Conservation (phyloP, 352 stramenopile genomes). For the Globisporangium mamillatum region DNA sequence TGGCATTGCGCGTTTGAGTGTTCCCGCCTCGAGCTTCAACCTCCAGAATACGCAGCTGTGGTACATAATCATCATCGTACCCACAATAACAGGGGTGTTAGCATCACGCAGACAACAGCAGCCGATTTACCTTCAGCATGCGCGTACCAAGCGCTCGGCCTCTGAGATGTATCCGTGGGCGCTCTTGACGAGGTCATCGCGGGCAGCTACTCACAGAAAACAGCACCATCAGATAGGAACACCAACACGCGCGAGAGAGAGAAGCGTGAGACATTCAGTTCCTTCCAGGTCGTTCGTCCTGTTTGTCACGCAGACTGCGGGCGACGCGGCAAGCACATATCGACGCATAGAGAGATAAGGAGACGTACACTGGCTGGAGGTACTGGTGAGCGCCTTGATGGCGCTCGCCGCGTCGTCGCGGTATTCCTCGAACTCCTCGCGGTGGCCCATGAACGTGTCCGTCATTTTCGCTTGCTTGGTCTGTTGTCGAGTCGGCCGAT, state of each 20-base stretch:
- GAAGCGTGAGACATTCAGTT: not conserved
- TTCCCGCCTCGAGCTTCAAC: conserved; percentile 73
- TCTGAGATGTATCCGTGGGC: conserved; percentile 66
- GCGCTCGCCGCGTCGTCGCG: conserved; percentile 66
- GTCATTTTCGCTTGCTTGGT: conserved; percentile 40
- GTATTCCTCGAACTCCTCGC: conserved; percentile 80
- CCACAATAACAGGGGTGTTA: not conserved
- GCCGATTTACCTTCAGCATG: not conserved
- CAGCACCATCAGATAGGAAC: not conserved
- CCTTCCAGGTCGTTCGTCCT: not conserved
- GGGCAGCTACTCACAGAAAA: conserved; percentile 26
- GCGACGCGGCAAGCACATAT: not conserved
- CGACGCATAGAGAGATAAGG: not conserved
- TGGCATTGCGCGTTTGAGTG: conserved; percentile 73
- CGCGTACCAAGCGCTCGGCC: conserved; percentile 60
- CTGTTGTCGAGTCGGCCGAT: not conserved
- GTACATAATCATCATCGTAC: not conserved
- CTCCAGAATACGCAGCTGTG: conserved; percentile 72
- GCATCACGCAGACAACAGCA: not conserved
- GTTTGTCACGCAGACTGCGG: not conserved
- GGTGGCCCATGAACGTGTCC: conserved; percentile 70
- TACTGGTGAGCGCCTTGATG: conserved; percentile 53
- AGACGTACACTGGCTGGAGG: conserved; percentile 21
- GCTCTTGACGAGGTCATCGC: conserved; percentile 43
- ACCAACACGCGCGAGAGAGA: not conserved